Percentiles rank a stretch among this genome's conserved stretches.
Evolutionary conservation across 2,329 filamentous ascomycete genomes (phyloP).

Genomic region (Rutstroemia sydowiana): DNA sequence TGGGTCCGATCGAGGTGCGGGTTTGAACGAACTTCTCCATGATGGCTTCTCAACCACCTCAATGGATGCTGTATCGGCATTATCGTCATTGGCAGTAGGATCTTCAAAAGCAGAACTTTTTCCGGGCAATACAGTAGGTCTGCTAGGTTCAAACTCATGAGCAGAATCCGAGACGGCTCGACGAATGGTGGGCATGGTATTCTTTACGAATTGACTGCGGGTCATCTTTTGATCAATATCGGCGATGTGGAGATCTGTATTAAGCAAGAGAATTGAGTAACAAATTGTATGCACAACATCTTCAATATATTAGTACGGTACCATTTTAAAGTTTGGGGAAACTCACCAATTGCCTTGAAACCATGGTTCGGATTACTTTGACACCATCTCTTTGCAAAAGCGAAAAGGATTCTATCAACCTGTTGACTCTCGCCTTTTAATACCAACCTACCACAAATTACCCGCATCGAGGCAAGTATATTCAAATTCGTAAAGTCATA

Average conservation of each 20-base stretch:
- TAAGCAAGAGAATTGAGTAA: conserved; percentile 90
- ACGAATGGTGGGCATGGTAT: conserved; percentile 84
- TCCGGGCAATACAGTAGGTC: conserved; percentile 45
- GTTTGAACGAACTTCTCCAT: conserved; percentile 29
- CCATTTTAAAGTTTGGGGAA: neutral
- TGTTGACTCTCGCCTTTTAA: conserved; percentile 93
- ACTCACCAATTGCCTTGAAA: conserved; percentile 77
- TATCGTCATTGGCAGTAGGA: conserved; percentile 14
- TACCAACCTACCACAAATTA: conserved; percentile 73
- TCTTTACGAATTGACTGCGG: conserved; percentile 86
- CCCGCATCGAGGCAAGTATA: conserved; percentile 69
- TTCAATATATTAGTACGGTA: conserved; percentile 28
- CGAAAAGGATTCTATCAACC: conserved; percentile 86
- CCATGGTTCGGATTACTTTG: conserved; percentile 87
- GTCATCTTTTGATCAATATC: conserved; percentile 98
- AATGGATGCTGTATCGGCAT: conserved; percentile 18
- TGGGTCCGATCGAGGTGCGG: conserved; percentile 20
- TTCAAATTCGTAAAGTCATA: conserved; percentile 81
- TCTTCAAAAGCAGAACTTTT: conserved; percentile 23
- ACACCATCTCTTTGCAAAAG: conserved; percentile 86
- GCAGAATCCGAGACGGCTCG: conserved; percentile 68
- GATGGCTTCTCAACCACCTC: conserved; percentile 29
- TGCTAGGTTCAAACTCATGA: conserved; percentile 51
- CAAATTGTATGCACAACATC: conserved; percentile 96
- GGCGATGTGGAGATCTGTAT: conserved; percentile 90